phyloP scores from a whole-genome alignment of 306 rosid species.

The Mimosa pudica region DNA sequence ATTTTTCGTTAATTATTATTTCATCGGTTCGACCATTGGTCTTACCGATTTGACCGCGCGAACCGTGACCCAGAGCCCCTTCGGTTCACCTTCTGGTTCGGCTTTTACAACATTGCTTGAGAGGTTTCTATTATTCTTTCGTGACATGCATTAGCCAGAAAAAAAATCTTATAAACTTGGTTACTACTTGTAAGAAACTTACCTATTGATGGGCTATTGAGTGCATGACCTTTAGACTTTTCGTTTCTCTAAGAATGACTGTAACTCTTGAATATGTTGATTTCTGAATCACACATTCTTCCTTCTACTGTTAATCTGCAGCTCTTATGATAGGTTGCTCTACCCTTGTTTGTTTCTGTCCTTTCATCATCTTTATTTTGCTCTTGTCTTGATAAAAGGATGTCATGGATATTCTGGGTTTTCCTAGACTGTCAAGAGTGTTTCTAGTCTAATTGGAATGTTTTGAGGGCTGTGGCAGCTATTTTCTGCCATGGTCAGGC shows the following conservation, averaged over 20 bases:
- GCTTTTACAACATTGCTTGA: not conserved
- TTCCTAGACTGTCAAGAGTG: not conserved
- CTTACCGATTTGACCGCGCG: no score
- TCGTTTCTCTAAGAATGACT: not conserved
- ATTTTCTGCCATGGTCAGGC: not conserved
- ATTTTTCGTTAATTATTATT: no score
- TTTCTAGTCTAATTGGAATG: not conserved
- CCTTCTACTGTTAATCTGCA: not conserved
- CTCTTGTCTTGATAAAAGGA: not conserved
- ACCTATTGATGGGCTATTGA: not conserved
- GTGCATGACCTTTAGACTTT: not conserved
- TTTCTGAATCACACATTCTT: not conserved
- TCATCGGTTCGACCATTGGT: no score
- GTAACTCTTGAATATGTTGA: not conserved
- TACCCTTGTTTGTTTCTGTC: not conserved
- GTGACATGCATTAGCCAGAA: not conserved
- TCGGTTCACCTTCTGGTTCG: no score
- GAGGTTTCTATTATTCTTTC: not conserved
- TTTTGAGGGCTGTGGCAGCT: not conserved
- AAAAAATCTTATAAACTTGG: not conserved
- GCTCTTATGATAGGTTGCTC: not conserved
- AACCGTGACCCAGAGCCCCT: no score
- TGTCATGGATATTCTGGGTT: not conserved
- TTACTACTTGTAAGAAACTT: not conserved
- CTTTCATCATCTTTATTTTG: not conserved